phyloP scores from a whole-genome alignment of 495 filamentous ascomycete genomes.

The Penicillium tannophilum region DNA sequence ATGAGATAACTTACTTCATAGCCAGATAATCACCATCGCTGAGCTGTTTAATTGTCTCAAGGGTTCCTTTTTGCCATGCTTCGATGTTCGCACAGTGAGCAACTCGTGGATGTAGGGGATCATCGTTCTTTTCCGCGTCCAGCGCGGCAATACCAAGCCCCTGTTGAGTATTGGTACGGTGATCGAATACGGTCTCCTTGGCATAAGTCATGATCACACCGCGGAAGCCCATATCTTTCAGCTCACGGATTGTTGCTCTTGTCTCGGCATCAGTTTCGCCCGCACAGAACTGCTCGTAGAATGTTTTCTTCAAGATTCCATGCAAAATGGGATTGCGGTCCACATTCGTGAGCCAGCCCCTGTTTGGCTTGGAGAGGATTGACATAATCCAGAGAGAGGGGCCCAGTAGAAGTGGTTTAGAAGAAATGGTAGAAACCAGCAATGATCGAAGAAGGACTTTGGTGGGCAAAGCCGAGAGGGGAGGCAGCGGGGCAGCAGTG shows the following conservation, averaged over 20 bases:
- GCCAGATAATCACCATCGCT: slow-evolving; percentile 75
- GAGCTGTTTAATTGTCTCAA: slow-evolving; percentile 70
- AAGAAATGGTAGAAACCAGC: slow-evolving; percentile 73
- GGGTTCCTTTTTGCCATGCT: slow-evolving; percentile 68
- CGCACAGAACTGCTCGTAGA: slow-evolving; percentile 53
- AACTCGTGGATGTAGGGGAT: slow-evolving; percentile 3
- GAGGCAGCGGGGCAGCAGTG: slow-evolving; percentile 29
- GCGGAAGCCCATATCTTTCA: slow-evolving; percentile 45
- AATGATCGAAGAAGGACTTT: slow-evolving; percentile 72
- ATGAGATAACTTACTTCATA: slow-evolving; percentile 58
- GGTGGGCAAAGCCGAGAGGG: slow-evolving; percentile 69
- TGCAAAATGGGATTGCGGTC: slow-evolving; percentile 46
- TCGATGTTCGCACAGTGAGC: slow-evolving; percentile 56
- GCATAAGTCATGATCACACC: slow-evolving; percentile 53
- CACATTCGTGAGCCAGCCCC: slow-evolving; percentile 36
- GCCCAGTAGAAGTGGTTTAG: slow-evolving; percentile 65
- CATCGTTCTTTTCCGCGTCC: slow-evolving; percentile 19
- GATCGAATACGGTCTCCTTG: slow-evolving; percentile 47
- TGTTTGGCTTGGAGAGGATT: slow-evolving; percentile 46
- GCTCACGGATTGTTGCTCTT: slow-evolving; percentile 31
- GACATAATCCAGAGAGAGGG: slow-evolving; percentile 66
- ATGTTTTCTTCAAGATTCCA: slow-evolving; percentile 43
- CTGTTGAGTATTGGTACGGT: slow-evolving; percentile 30
- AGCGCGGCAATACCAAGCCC: slow-evolving; percentile 27
- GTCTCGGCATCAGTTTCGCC: slow-evolving; percentile 43